phyloP scores from a whole-genome alignment of 257 asterid genomes.

The Nicotiana tabacum region DNA sequence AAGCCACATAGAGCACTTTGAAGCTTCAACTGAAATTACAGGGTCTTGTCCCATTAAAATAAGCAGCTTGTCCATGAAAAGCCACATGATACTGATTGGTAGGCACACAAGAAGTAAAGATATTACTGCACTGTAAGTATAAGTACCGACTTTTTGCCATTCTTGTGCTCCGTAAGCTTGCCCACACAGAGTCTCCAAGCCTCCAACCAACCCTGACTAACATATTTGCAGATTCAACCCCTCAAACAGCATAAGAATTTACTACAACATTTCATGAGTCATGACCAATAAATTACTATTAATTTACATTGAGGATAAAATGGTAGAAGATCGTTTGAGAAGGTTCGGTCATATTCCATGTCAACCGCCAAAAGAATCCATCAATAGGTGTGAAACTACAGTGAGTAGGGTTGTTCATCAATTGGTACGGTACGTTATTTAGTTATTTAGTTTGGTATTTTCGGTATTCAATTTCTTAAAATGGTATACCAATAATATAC shows the following conservation, averaged over 20 bases:
- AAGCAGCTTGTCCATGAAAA: slow-evolving; percentile 40
- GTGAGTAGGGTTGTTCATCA: too few species aligned
- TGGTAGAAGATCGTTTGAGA: background rate
- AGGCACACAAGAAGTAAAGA: slow-evolving; percentile 35
- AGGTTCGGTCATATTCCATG: background rate
- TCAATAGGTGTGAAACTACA: too few species aligned
- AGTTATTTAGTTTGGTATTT: too few species aligned
- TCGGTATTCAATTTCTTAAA: too few species aligned
- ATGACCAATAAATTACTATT: background rate
- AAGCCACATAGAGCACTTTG: slow-evolving; percentile 29
- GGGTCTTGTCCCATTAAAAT: slow-evolving; percentile 46
- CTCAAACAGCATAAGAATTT: background rate
- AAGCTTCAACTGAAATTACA: slow-evolving; percentile 36
- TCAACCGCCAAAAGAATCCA: too few species aligned
- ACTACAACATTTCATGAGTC: background rate
- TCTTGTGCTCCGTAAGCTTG: slow-evolving; percentile 62
- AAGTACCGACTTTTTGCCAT: slow-evolving; percentile 38
- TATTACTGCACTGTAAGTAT: slow-evolving; percentile 43
- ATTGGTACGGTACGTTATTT: too few species aligned
- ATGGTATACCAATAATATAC: too few species aligned
- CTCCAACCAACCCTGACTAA: slow-evolving; percentile 56
- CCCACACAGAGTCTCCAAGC: slow-evolving; percentile 61
- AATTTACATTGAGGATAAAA: background rate
- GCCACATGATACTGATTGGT: slow-evolving; percentile 46
- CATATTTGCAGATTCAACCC: background rate